Evolutionary conservation across 331 rosid genomes (phyloP).

Genomic region (Pyrus hybrid): DNA sequence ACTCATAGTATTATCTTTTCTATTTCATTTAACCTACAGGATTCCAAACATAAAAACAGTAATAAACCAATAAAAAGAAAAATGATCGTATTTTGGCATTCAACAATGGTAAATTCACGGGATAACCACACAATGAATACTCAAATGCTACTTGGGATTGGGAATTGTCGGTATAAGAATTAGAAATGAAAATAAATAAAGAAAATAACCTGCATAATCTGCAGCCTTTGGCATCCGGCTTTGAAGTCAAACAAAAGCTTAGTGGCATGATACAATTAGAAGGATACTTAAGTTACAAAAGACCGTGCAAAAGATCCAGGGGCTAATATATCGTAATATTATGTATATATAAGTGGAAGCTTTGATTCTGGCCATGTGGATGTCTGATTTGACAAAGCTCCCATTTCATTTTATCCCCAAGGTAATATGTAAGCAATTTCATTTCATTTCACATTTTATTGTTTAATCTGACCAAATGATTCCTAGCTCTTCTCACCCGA

Average conservation of each 20-base stretch:
- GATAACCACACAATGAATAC: background rate
- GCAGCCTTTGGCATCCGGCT: background rate
- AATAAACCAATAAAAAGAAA: background rate
- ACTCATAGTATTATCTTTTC: background rate
- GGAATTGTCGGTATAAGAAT: background rate
- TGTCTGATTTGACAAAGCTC: background rate
- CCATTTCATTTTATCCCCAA: background rate
- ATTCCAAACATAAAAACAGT: background rate
- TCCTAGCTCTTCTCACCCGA: background rate
- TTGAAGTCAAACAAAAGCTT: background rate
- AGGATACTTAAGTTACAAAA: background rate
- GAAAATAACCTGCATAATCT: background rate
- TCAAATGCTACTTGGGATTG: background rate
- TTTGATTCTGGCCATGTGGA: background rate
- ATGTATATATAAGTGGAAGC: background rate
- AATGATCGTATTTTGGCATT: background rate
- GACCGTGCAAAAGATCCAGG: background rate
- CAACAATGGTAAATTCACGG: background rate
- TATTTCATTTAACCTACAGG: background rate
- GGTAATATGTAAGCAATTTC: background rate
- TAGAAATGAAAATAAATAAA: background rate
- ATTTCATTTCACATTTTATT: background rate
- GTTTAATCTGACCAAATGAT: background rate
- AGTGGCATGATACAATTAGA: background rate
- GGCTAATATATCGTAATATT: background rate